These are phyloP conservation scores for Talaromyces proteolyticus DNA, from an alignment of 495 filamentous ascomycete genomes.

Conservation along the genomic window DNA sequence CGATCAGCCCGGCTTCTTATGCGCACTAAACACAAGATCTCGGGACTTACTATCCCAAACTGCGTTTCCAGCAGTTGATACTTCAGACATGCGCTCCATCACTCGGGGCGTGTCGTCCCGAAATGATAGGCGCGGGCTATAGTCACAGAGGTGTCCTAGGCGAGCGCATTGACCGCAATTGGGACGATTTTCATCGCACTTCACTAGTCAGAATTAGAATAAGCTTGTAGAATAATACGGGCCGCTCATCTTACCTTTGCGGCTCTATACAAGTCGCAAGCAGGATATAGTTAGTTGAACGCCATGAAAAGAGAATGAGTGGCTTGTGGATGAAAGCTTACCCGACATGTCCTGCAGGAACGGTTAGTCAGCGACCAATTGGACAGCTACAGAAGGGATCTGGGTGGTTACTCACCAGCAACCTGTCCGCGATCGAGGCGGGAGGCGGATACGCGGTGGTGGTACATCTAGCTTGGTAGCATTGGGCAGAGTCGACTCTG, in stretches of 20 bases:
- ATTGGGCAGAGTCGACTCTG: not conserved
- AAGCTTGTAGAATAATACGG: not conserved
- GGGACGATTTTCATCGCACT: conserved; percentile 49
- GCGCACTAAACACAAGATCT: not conserved
- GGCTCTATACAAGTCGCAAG: conserved; percentile 27
- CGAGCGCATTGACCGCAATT: conserved; percentile 52
- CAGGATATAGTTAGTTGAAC: conserved; percentile 1
- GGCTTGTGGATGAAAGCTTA: conserved; percentile 20
- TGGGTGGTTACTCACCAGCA: conserved; percentile 38
- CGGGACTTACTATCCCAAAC: conserved; percentile 49
- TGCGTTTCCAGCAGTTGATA: conserved; percentile 38
- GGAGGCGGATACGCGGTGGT: conserved; percentile 42
- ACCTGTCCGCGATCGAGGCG: conserved; percentile 46
- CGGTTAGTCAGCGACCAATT: conserved; percentile 9
- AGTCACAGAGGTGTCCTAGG: conserved; percentile 51
- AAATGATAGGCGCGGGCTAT: conserved; percentile 49
- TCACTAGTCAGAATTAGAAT: conserved; percentile 23
- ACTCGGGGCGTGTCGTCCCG: conserved; percentile 51
- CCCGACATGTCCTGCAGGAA: conserved; percentile 41
- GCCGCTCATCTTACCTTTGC: conserved; percentile 37
- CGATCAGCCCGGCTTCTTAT: not conserved
- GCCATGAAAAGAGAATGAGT: not conserved
- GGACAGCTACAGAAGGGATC: conserved; percentile 8
- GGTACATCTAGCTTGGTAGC: conserved; percentile 20
- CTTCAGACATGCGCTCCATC: conserved; percentile 49